phyloP scores from a whole-genome alignment of 176 grass and related monocot genomes.

The Oryza punctata region DNA sequence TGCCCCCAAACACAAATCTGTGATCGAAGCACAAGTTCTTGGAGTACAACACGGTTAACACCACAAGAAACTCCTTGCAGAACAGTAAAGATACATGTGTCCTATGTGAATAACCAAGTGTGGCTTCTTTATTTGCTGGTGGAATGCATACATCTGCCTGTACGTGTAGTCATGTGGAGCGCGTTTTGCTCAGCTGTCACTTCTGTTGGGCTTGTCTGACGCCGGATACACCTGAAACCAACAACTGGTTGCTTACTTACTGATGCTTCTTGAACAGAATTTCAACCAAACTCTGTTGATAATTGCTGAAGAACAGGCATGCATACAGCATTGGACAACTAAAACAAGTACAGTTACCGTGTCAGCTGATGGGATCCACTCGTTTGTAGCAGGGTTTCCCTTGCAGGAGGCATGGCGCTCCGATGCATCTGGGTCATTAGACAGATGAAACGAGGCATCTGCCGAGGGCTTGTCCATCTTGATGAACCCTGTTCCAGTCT shows the following conservation, averaged over 20 bases:
- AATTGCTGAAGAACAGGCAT: background rate
- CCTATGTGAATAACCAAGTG: background rate
- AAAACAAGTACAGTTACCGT: conserved; percentile 28
- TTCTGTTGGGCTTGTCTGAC: conserved; percentile 77
- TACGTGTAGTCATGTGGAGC: background rate
- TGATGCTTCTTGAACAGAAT: background rate
- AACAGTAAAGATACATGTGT: background rate
- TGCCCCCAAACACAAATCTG: background rate
- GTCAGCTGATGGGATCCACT: conserved; percentile 78
- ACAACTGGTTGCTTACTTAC: background rate
- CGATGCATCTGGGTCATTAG: conserved; percentile 20
- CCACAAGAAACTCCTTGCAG: background rate
- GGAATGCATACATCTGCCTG: background rate
- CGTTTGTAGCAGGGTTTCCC: conserved; percentile 81
- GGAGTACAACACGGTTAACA: background rate
- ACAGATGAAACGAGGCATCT: conserved; percentile 41
- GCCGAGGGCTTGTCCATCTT: conserved; percentile 54
- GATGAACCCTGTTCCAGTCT: conserved; percentile 97
- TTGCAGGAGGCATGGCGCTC: conserved; percentile 57
- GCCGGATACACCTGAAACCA: conserved; percentile 52
- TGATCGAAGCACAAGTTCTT: background rate
- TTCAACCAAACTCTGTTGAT: no score
- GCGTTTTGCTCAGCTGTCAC: conserved; percentile 48
- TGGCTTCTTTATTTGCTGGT: conserved; percentile 1
- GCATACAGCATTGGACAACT: background rate